Percentiles rank a stretch among this genome's conserved stretches.
These are phyloP conservation scores for Echria macrotheca DNA, from an alignment of 495 filamentous ascomycete genomes.

Conservation along the genomic window DNA sequence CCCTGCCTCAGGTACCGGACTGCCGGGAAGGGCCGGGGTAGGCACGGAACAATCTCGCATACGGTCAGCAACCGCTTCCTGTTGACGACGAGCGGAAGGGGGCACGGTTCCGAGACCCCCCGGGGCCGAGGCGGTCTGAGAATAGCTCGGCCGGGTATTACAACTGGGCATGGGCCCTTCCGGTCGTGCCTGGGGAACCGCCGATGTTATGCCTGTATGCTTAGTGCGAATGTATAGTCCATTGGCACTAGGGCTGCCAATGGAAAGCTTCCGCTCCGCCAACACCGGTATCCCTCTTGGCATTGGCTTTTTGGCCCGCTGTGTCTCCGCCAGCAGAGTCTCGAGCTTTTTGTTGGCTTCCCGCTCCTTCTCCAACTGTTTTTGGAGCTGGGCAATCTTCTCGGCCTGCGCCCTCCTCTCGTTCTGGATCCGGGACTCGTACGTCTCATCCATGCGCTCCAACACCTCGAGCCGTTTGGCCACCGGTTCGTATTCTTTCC, in stretches of 20 bases:
- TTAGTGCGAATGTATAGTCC: slow-evolving; percentile 17
- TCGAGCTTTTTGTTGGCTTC: slow-evolving; percentile 17
- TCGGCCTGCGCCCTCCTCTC: slow-evolving; percentile 20
- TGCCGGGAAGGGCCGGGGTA: slow-evolving; percentile 1
- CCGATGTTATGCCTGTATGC: slow-evolving; percentile 5
- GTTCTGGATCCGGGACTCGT: slow-evolving; percentile 26
- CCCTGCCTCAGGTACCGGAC: slow-evolving; percentile 18
- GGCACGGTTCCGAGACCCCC: not conserved
- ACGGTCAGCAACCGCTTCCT: slow-evolving; percentile 12
- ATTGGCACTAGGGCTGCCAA: not conserved
- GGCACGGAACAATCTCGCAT: slow-evolving; percentile 5
- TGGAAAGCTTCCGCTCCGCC: slow-evolving; percentile 4
- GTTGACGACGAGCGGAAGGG: slow-evolving; percentile 1
- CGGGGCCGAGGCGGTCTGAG: slow-evolving; percentile 13
- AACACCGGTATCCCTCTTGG: slow-evolving; percentile 4
- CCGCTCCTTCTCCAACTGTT: slow-evolving; percentile 25
- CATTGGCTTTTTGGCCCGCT: slow-evolving; percentile 7
- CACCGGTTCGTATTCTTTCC: slow-evolving; percentile 18
- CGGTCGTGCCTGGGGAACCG: not conserved
- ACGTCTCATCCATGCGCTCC: slow-evolving; percentile 30
- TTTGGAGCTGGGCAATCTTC: slow-evolving; percentile 18
- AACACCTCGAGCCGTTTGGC: slow-evolving; percentile 25
- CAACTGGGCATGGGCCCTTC: slow-evolving; percentile 7
- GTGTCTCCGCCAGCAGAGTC: slow-evolving; percentile 15
- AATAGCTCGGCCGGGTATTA: slow-evolving; percentile 18